Evolutionary conservation across 805 yeast species (phyloP).

Genomic region (Myxozyma geophila): DNA sequence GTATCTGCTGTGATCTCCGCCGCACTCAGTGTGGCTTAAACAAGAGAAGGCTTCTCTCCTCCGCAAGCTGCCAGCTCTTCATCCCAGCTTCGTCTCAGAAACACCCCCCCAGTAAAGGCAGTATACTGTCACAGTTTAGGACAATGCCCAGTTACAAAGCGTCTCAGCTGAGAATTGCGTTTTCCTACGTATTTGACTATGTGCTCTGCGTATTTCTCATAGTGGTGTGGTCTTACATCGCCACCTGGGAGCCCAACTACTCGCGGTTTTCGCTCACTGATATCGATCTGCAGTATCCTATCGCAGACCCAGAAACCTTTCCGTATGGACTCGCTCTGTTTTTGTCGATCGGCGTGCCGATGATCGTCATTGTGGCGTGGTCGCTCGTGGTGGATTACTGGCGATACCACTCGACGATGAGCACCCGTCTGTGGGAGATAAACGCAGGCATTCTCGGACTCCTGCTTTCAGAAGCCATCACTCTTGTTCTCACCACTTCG

Average conservation of each 20-base stretch:
- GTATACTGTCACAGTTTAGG: neutral
- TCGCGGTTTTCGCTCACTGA: slow-evolving; percentile 67
- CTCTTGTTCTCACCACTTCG: slow-evolving; percentile 69
- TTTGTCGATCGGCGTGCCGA: slow-evolving; percentile 41
- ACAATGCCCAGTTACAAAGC: slow-evolving; percentile 26
- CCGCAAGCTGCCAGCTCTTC: neutral
- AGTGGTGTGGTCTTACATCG: slow-evolving; percentile 25
- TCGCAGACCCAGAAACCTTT: slow-evolving; percentile 74
- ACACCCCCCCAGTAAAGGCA: no score
- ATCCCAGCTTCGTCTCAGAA: no score
- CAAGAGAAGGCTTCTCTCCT: neutral
- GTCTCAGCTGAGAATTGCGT: slow-evolving; percentile 17
- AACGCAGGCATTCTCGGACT: slow-evolving; percentile 72
- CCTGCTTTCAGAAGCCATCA: slow-evolving; percentile 59
- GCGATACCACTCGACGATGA: slow-evolving; percentile 23
- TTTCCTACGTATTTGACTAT: slow-evolving; percentile 36
- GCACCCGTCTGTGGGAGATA: slow-evolving; percentile 51
- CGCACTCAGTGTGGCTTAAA: neutral
- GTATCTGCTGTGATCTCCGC: neutral
- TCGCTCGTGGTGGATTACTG: slow-evolving; percentile 20
- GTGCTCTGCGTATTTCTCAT: slow-evolving; percentile 19
- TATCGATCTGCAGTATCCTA: slow-evolving; percentile 78
- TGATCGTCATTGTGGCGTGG: slow-evolving; percentile 37
- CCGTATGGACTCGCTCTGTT: slow-evolving; percentile 58
- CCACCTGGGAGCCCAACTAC: slow-evolving; percentile 22